Percentiles rank a stretch among this genome's conserved stretches.
Conservation (phyloP, 495 filamentous ascomycete species). For the Glarea lozoyensis region DNA sequence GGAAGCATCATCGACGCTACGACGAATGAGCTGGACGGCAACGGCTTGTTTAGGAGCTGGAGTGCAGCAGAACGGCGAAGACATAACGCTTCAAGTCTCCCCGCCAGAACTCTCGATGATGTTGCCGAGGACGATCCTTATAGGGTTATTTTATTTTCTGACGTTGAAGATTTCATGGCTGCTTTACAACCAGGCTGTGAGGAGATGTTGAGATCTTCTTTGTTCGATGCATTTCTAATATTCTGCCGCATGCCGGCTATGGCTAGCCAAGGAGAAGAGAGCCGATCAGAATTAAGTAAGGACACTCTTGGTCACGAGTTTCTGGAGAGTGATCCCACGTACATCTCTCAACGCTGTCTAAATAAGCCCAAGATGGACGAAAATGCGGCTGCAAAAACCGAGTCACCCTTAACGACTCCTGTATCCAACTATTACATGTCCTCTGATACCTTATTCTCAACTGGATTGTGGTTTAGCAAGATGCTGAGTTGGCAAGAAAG, state of each 20-base stretch:
- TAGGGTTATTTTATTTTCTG: constrained; percentile 67
- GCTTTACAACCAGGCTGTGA: constrained; percentile 33
- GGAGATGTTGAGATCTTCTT: constrained; percentile 26
- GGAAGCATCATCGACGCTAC: constrained; percentile 22
- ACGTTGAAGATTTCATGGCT: constrained; percentile 57
- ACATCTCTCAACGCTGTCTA: constrained; percentile 3
- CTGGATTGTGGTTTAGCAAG: not conserved
- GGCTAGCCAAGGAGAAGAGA: constrained; percentile 4
- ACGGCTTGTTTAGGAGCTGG: constrained; percentile 45
- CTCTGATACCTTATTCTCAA: constrained; percentile 9
- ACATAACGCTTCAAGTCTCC: constrained; percentile 39
- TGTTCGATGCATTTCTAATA: constrained; percentile 59
- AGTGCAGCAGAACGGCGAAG: constrained; percentile 45
- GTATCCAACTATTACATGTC: constrained; percentile 6
- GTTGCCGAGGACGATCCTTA: constrained; percentile 66
- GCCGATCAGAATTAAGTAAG: constrained; percentile 9
- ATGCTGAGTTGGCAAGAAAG: constrained; percentile 2
- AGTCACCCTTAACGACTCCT: constrained; percentile 1
- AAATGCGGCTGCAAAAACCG: not conserved
- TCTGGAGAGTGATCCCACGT: constrained; percentile 7
- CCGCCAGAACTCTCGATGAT: constrained; percentile 53
- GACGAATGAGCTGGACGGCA: constrained; percentile 21
- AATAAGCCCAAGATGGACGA: not conserved
- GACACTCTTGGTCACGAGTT: constrained; percentile 8
- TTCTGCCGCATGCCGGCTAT: constrained; percentile 61